phyloP scores from a whole-genome alignment of 345 rosid genomes.

The Hypericum androsaemum region DNA sequence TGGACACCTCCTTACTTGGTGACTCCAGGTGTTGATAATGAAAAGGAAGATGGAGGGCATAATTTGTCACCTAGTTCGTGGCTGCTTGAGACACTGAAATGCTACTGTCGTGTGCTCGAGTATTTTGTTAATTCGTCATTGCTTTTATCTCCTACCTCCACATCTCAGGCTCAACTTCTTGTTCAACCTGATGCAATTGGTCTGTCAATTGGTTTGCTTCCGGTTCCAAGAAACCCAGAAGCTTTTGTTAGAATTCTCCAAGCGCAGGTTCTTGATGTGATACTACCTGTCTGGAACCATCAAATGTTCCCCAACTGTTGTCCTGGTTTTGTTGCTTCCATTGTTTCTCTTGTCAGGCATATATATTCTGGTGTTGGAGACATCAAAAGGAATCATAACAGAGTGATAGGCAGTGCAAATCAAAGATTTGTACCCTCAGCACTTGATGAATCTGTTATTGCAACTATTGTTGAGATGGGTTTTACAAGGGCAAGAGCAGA shows the following conservation, averaged over 20 bases:
- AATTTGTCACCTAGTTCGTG: constrained; percentile 51
- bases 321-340: constrained; percentile 65
- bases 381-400: constrained; percentile 58
- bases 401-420: constrained; percentile 53
- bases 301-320: constrained; percentile 66
- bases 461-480: constrained; percentile 94
- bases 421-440: constrained; percentile 73
- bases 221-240: constrained; percentile 90
- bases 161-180: constrained; percentile 80
- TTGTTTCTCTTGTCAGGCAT: constrained; percentile 66
- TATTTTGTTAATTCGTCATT: constrained; percentile 73
- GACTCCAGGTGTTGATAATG: constrained; percentile 42
- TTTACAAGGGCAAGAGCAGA: constrained; percentile 95
- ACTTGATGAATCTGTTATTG: constrained; percentile 76
- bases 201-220: constrained; percentile 79
- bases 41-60: constrained; percentile 61
- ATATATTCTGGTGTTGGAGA: constrained; percentile 86
- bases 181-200: constrained; percentile 84
- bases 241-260: constrained; percentile 77
- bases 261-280: constrained; percentile 81
- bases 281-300: constrained; percentile 84
- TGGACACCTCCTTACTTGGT: constrained; percentile 66
- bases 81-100: constrained; percentile 78
- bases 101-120: constrained; percentile 68
- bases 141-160: constrained; percentile 57